phyloP scores from a whole-genome alignment of 2,329 filamentous ascomycete species.

The Microsporum canis region DNA sequence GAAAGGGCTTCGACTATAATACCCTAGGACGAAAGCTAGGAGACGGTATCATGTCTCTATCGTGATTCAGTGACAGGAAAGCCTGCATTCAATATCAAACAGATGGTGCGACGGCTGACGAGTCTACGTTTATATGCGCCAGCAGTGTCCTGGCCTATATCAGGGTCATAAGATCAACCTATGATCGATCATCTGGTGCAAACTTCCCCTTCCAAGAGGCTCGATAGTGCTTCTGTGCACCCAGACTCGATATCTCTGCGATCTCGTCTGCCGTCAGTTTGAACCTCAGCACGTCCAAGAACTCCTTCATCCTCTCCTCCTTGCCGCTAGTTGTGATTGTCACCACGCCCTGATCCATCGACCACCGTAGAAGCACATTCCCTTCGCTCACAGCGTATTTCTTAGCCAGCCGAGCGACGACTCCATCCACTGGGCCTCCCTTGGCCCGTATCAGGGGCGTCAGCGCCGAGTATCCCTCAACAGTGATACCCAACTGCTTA shows the following conservation, averaged over 20 bases:
- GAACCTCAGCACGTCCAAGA: conserved; percentile 46
- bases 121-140: neutral
- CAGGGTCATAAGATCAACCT: neutral
- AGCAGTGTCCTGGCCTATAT: neutral
- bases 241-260: conserved; percentile 40
- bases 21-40: no score
- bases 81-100: neutral
- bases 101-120: neutral
- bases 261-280: conserved; percentile 49
- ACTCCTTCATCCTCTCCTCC: conserved; percentile 48
- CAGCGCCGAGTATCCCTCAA: conserved; percentile 33
- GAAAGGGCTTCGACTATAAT: no score
- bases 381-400: conserved; percentile 50
- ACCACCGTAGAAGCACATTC: conserved; percentile 50
- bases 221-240: conserved; percentile 41
- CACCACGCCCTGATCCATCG: conserved; percentile 49
- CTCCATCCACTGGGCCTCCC: conserved; percentile 45
- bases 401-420: conserved; percentile 42
- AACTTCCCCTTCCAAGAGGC: conserved; percentile 44
- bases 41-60: no score
- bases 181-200: conserved; percentile 34
- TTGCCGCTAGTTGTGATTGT: conserved; percentile 51
- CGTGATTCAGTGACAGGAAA: neutral
- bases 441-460: conserved; percentile 44
- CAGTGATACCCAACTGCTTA: conserved; percentile 31